Conservation (phyloP, 2,329 filamentous ascomycete species). For the Diaporthe eres region DNA sequence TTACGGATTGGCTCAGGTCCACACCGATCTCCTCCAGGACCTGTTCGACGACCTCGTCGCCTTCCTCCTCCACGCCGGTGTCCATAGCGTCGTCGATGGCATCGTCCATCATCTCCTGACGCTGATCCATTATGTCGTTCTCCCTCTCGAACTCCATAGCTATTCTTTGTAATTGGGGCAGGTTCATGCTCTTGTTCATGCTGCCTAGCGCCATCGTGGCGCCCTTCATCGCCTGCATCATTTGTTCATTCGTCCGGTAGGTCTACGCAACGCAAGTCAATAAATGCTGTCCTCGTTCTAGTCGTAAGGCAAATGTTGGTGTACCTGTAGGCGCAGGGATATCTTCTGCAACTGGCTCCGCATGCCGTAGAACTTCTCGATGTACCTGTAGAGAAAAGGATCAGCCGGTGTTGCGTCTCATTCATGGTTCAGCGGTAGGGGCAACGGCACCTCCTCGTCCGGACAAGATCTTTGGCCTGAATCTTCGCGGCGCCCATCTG, state of each 20-base stretch:
- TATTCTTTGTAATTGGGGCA: slow-evolving; percentile 94
- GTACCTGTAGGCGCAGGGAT: slow-evolving; percentile 91
- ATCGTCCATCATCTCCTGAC: slow-evolving; percentile 99
- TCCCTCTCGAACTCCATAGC: slow-evolving; percentile 99
- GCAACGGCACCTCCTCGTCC: slow-evolving; percentile 79
- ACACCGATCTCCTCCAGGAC: slow-evolving; percentile 97
- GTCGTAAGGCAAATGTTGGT: slow-evolving; percentile 5
- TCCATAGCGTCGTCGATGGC: slow-evolving; percentile 98
- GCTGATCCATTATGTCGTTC: slow-evolving; percentile 99
- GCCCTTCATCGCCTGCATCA: slow-evolving; percentile 99
- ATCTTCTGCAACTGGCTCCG: slow-evolving; percentile 97
- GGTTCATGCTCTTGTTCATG: slow-evolving; percentile 99
- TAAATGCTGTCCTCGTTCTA: not conserved
- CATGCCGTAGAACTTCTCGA: slow-evolving; percentile 99
- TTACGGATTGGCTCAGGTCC: slow-evolving; percentile 89
- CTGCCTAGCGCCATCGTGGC: slow-evolving; percentile 92
- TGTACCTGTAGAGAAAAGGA: slow-evolving; percentile 72
- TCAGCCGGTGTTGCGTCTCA: slow-evolving; percentile 20
- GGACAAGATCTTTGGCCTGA: slow-evolving; percentile 95
- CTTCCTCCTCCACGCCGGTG: slow-evolving; percentile 90
- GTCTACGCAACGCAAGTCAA: slow-evolving; percentile 70
- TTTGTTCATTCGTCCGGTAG: slow-evolving; percentile 97
- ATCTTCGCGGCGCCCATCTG: slow-evolving; percentile 99
- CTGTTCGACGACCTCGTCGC: slow-evolving; percentile 96
- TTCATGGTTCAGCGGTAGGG: not conserved